Percentiles rank a stretch among this genome's conserved stretches.
These are phyloP conservation scores for Beauveria rudraprayagi DNA, from an alignment of 2,329 filamentous ascomycete species.

Conservation along the genomic window DNA sequence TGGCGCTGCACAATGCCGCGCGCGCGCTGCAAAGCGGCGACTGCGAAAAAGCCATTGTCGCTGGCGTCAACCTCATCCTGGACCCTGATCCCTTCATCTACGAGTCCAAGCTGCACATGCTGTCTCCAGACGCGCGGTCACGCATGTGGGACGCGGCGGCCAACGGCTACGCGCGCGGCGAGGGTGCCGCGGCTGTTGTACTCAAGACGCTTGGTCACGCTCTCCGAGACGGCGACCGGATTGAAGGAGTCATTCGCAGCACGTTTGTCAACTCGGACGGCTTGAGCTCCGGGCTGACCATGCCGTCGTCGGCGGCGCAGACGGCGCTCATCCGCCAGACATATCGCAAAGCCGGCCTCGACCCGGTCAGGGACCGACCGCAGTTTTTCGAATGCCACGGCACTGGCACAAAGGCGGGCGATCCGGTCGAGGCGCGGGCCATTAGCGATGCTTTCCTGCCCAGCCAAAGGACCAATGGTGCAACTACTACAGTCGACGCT, in stretches of 20 bases:
- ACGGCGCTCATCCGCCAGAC: slow-evolving; percentile 20
- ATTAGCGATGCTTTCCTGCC: slow-evolving; percentile 19
- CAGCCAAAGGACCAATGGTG: background rate
- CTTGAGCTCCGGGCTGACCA: slow-evolving; percentile 43
- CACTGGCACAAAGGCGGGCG: slow-evolving; percentile 27
- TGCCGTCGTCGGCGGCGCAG: slow-evolving; percentile 41
- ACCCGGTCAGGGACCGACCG: slow-evolving; percentile 21
- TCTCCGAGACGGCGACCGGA: slow-evolving; percentile 41
- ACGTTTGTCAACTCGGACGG: slow-evolving; percentile 46
- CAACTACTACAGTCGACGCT: background rate
- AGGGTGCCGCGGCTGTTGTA: slow-evolving; percentile 38
- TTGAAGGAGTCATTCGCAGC: slow-evolving; percentile 39
- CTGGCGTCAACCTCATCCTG: slow-evolving; percentile 14
- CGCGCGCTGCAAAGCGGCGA: slow-evolving; percentile 38
- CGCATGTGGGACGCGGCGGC: slow-evolving; percentile 34
- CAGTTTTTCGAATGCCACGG: slow-evolving; percentile 36
- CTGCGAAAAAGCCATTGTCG: slow-evolving; percentile 29
- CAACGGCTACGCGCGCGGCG: slow-evolving; percentile 44
- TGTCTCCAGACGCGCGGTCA: slow-evolving; percentile 24
- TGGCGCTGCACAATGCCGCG: slow-evolving; percentile 39
- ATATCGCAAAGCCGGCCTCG: slow-evolving; percentile 19
- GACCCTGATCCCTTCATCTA: slow-evolving; percentile 19
- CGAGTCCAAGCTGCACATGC: slow-evolving; percentile 32
- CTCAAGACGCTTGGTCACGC: slow-evolving; percentile 39
- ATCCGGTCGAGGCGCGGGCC: slow-evolving; percentile 37